These are phyloP conservation scores for Digitaria exilis DNA, from an alignment of 202 grass and related monocot genomes.

Conservation along the genomic window DNA sequence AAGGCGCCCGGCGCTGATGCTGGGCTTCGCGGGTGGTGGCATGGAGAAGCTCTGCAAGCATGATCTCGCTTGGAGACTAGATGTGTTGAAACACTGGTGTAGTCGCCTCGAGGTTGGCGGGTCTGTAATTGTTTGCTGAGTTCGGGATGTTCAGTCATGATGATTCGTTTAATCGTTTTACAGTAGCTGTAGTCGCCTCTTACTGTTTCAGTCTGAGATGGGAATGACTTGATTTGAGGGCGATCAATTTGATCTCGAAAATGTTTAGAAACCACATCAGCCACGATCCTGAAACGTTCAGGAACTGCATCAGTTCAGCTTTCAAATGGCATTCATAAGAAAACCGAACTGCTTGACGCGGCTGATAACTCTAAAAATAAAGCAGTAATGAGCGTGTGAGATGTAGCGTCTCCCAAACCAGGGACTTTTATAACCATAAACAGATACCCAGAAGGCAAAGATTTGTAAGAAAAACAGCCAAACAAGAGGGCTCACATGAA, in stretches of 20 bases:
- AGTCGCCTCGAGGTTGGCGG: not conserved
- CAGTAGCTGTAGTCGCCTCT: not conserved
- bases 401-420: too few species aligned
- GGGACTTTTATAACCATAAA: too few species aligned
- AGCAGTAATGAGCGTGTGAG: too few species aligned
- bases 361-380: too few species aligned
- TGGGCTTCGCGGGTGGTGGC: not conserved
- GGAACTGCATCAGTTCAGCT: too few species aligned
- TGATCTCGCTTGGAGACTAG: not conserved
- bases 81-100: too few species aligned
- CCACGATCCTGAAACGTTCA: not conserved
- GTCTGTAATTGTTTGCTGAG: conserved; percentile 16
- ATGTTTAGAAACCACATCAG: too few species aligned
- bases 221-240: not conserved
- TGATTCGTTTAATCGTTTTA: conserved; percentile 31
- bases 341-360: too few species aligned
- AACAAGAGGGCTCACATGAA: too few species aligned
- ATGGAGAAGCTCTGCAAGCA: not conserved
- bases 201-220: not conserved
- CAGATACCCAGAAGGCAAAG: too few species aligned
- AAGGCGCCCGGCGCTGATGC: not conserved
- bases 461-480: too few species aligned
- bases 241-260: not conserved
- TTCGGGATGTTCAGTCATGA: conserved; percentile 10
- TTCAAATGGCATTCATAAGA: too few species aligned